A percentile compares a stretch with the other conserved stretches of the same genome.
These are phyloP conservation scores for Aschersonia sp. DNA, from an alignment of 2,329 filamentous ascomycete genomes.

Conservation along the genomic window DNA sequence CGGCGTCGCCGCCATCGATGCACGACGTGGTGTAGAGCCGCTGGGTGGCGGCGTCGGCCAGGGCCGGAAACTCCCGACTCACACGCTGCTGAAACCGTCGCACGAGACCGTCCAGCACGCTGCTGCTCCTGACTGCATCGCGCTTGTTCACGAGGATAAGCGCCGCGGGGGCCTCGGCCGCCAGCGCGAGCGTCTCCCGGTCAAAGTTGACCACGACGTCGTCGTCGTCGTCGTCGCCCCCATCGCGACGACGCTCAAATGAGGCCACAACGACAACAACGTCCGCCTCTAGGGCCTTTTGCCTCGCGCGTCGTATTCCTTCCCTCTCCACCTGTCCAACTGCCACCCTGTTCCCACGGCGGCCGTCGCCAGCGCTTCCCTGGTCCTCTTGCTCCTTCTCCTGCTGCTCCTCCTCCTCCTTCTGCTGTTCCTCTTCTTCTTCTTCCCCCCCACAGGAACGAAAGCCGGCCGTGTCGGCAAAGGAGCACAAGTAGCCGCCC, in stretches of 20 bases:
- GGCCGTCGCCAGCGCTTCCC: too few species aligned
- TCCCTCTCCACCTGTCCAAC: constrained; percentile 74
- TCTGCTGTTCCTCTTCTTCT: background rate
- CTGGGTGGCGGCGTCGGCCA: constrained; percentile 21
- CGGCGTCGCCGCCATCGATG: constrained; percentile 33
- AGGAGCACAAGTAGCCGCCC: constrained; percentile 77
- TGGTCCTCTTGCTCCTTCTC: constrained; percentile 1
- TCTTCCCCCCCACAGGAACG: constrained; percentile 26
- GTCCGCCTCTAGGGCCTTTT: constrained; percentile 70
- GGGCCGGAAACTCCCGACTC: constrained; percentile 6
- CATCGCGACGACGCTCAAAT: constrained; percentile 37
- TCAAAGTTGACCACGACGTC: constrained; percentile 32
- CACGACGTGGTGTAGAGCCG: constrained; percentile 51
- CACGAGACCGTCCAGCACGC: constrained; percentile 22
- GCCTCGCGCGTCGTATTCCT: constrained; percentile 75
- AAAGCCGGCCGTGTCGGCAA: constrained; percentile 90
- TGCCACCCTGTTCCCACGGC: background rate
- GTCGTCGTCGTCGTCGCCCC: constrained; percentile 1
- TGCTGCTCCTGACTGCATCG: constrained; percentile 26
- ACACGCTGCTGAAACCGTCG: constrained; percentile 19
- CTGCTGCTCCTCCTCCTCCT: constrained; percentile 1
- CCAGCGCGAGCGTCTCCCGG: constrained; percentile 38
- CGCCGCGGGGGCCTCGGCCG: constrained; percentile 29
- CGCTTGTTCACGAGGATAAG: constrained; percentile 50
- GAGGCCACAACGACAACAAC: constrained; percentile 71